Conservation (phyloP, 169 alveolate genomes). For the Hammondia hammondi region DNA sequence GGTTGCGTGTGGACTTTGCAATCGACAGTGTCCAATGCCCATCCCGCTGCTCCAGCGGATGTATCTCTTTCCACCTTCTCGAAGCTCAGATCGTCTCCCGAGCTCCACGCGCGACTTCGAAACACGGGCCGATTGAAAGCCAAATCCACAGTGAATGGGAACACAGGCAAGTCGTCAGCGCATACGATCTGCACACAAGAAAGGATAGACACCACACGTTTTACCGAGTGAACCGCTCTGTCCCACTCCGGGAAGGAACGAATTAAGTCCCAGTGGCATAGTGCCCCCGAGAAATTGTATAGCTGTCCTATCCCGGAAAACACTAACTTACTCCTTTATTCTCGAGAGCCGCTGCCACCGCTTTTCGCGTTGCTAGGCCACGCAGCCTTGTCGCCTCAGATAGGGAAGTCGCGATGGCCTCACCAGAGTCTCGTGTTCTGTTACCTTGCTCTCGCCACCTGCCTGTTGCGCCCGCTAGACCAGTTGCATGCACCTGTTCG, state of each 20-base stretch:
- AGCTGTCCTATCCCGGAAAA: background rate
- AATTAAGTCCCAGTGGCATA: too few species aligned
- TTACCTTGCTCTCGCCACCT: background rate
- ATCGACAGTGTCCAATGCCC: too few species aligned
- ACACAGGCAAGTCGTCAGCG: background rate
- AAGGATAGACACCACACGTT: too few species aligned
- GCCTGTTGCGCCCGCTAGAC: background rate
- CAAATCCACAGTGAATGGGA: conserved; percentile 15
- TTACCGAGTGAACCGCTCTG: too few species aligned
- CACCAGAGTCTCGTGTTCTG: background rate
- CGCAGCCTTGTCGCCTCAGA: background rate
- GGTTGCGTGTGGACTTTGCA: too few species aligned
- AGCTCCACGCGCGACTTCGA: too few species aligned
- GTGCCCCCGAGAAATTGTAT: too few species aligned
- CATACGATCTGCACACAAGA: background rate
- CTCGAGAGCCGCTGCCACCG: background rate
- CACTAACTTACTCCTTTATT: background rate
- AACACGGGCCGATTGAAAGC: background rate
- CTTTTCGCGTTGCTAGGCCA: background rate
- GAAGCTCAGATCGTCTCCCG: background rate
- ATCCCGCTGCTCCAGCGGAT: too few species aligned
- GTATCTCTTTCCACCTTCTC: too few species aligned
- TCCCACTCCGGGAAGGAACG: too few species aligned
- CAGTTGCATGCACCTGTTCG: background rate
- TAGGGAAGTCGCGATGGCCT: background rate